Evolutionary conservation across 1,284 basidiomycete genomes (phyloP), one percentile per base, ranked within the genome.

Genomic region (Meira nashicola): DNA sequence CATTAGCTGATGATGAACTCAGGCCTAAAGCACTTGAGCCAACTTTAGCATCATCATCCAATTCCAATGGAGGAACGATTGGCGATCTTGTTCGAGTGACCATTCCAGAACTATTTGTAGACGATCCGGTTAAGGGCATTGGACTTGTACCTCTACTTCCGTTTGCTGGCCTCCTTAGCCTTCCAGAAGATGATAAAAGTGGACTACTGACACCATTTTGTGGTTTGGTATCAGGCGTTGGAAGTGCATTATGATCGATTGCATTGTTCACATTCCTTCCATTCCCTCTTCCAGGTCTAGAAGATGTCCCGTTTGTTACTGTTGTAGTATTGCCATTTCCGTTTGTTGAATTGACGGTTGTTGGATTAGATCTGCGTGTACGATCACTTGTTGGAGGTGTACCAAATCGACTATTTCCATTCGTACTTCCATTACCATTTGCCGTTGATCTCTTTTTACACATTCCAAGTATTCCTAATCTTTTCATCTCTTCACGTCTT

Each of bases 401-500:
- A 5, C 37, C 37, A 25, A 21, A 48, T 48, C 46, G 14, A 25
- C 46, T 48, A 23, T 19, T 48, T 3, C 46, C 46, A 8, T 23
- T 23, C 23, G 39, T 21, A 15, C 50, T 53, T 19, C 28, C 37
- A 17, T 53, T 37, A 17, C 50, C 50, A 38, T 53, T 53, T 43
- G 40, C 40, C 12, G 23, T 23, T 48, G 46, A n/a, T 52, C 73
- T 69, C 54, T 73, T 71, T 62, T 67, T 70, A 46, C 63, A 59
- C n/a, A 71, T 57, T 1, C 50, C 50, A 5, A 53, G 37, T n/a
- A 76, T 61, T 19, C 71, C 72, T 15, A 76, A 64, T 46, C 68
- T 67, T 41, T 76, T 72, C 51, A 68, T 62, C 43, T 76, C 73
- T 8, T 65, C 68, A 46, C 67, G 66, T 39, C 64, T 67, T 0